Percentiles rank a stretch among this genome's conserved stretches.
These are phyloP conservation scores for Ottelia alismoides DNA, from an alignment of 106 monocot species.

Conservation along the genomic window DNA sequence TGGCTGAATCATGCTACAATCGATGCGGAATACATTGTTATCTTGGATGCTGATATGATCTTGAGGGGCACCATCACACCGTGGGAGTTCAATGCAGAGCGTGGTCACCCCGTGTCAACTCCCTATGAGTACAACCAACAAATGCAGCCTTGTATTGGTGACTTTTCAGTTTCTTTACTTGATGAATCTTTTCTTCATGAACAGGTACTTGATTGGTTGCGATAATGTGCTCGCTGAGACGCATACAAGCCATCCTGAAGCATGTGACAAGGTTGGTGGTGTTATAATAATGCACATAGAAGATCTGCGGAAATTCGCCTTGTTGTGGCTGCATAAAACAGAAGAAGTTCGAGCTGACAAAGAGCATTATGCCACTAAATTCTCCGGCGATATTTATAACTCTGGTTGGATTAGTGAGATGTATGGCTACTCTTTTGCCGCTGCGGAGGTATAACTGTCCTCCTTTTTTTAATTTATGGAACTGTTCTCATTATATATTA, in stretches of 20 bases:
- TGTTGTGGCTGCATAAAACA: constrained; percentile 94
- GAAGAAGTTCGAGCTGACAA: constrained; percentile 97
- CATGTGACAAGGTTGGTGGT: constrained; percentile 98
- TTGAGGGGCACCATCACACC: constrained; percentile 93
- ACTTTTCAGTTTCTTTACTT: not conserved
- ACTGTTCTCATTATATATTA: not conserved
- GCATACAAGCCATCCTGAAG: constrained; percentile 81
- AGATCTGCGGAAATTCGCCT: constrained; percentile 78
- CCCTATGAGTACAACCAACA: constrained; percentile 73
- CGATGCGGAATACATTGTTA: constrained; percentile 92
- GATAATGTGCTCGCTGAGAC: constrained; percentile 82
- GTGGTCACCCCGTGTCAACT: constrained; percentile 87
- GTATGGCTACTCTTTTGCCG: constrained; percentile 99
- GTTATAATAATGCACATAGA: constrained; percentile 99
- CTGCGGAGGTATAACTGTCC: constrained; percentile 57
- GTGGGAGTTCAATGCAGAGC: constrained; percentile 88
- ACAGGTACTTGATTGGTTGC: constrained; percentile 93
- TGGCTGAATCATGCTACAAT: constrained; percentile 85
- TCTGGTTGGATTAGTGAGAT: constrained; percentile 99
- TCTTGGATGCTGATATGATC: constrained; percentile 99
- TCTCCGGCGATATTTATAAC: constrained; percentile 78
- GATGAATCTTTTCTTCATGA: not conserved
- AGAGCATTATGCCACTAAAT: constrained; percentile 88
- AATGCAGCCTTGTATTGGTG: not conserved
- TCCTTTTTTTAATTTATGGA: not conserved